Evolutionary conservation across 169 alveolate genomes (phyloP).

Genomic region (Plasmodium yoelii): DNA sequence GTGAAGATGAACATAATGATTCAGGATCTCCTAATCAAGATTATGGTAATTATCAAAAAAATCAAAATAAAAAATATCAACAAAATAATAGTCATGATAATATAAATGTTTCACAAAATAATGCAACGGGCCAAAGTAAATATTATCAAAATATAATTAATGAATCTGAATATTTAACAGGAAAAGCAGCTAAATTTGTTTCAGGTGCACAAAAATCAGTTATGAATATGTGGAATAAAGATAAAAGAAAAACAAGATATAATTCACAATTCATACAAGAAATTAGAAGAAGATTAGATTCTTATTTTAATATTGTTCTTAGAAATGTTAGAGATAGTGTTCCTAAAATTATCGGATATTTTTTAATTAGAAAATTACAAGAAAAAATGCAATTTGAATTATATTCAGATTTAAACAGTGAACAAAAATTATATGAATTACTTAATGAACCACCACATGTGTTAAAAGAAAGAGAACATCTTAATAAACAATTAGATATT

Average conservation of each 20-base stretch:
- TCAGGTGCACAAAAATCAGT: conserved; percentile 79
- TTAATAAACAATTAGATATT: conserved; percentile 83
- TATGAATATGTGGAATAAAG: conserved; percentile 77
- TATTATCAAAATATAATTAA: conserved; percentile 43
- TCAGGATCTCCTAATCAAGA: conserved; percentile 35
- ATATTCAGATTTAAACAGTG: conserved; percentile 82
- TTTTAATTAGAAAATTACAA: conserved; percentile 87
- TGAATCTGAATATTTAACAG: conserved; percentile 74
- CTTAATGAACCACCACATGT: conserved; percentile 89
- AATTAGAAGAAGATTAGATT: conserved; percentile 95
- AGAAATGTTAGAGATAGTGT: conserved; percentile 97
- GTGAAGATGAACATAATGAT: conserved; percentile 77
- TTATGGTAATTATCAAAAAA: not conserved
- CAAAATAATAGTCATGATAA: conserved; percentile 29
- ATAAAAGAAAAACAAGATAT: conserved; percentile 86
- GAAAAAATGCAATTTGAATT: conserved; percentile 82
- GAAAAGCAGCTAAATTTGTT: conserved; percentile 82
- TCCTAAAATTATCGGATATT: conserved; percentile 97
- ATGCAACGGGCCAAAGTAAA: not conserved
- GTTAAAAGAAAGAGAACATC: conserved; percentile 85
- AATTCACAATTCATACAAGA: conserved; percentile 91
- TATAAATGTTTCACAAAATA: conserved; percentile 14
- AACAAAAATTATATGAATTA: conserved; percentile 77
- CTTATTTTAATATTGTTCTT: conserved; percentile 95
- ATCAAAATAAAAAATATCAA: conserved; percentile 48